Evolutionary conservation across 768 basidiomycete genomes (phyloP), one percentile per base, ranked within the genome.

Genomic region (Podaxis mareebaensis): DNA sequence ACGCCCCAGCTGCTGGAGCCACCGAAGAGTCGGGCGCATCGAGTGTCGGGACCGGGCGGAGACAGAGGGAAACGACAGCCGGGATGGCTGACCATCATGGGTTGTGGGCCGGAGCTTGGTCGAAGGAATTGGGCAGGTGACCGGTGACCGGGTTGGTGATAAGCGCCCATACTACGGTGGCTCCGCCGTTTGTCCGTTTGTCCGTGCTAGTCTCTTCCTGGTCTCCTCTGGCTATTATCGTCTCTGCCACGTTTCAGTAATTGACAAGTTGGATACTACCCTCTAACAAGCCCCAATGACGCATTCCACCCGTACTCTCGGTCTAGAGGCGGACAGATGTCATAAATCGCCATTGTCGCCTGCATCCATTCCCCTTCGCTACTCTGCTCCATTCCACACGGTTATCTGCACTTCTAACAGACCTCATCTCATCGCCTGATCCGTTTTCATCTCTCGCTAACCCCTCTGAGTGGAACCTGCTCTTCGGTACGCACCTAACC

Each of bases 21-120:
- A 72, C 42, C 78, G 76, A 56, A 77, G 48, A 17, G 86, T 81
- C 6, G 85, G 75, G 64, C 78, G 81, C 89, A 90, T 90, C 51
- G 67, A 67, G 62, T 4, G 33, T 51, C 13, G 58, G 26, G 33
- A 8, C 22, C 13, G 2, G 12, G 26, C 24, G 28, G 39, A 26
- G 8, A 42, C 38, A 56, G 38, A 42, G 7, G 39, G n/a, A n/a
- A 26, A 17, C 2, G 38, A 58, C 40, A 44, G 13, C 12, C 13
- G 11, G 24, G 22, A 39, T 17, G 40, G 40, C 20, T 46, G 20
- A n/a, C 2, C 20, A 22, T 46, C 28, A 26, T 26, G 26, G 20
- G n/a, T 24, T 51, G 13, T 24, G 30, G 53, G 42, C 42, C 56
- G 56, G 56, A 58, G n/a, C 42, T 58, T 58, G 38, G 53, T 36